These are phyloP conservation scores for Fusarium stilboides DNA, from an alignment of 2,329 filamentous ascomycete species.

Conservation along the genomic window DNA sequence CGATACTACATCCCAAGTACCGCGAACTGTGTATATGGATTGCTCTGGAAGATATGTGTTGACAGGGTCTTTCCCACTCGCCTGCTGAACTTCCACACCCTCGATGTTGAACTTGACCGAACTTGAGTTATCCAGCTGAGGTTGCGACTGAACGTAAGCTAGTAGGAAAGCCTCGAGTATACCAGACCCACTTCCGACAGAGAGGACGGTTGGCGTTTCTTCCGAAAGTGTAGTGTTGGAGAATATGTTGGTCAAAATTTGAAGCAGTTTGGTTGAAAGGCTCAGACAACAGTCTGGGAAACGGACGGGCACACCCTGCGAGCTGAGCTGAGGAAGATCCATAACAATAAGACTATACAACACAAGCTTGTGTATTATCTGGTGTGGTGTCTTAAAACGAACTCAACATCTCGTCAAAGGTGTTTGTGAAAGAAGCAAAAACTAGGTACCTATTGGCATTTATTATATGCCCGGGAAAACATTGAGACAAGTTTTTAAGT, in stretches of 20 bases:
- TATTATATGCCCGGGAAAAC: neutral
- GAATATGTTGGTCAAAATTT: constrained; percentile 30
- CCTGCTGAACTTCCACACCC: constrained; percentile 50
- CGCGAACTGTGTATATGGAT: constrained; percentile 49
- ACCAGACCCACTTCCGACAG: constrained; percentile 53
- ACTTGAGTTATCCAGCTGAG: neutral
- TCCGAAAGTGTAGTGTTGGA: constrained; percentile 2
- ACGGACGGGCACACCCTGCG: constrained; percentile 35
- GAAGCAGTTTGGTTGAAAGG: constrained; percentile 48
- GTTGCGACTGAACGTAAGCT: constrained; percentile 12
- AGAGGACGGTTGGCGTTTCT: constrained; percentile 43
- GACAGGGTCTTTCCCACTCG: constrained; percentile 18
- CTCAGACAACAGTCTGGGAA: constrained; percentile 52
- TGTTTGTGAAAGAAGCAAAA: neutral
- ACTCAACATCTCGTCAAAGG: neutral
- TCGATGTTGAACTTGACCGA: constrained; percentile 37
- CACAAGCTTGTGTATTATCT: neutral
- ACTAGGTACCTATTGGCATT: neutral
- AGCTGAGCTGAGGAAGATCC: constrained; percentile 34
- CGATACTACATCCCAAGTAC: constrained; percentile 52
- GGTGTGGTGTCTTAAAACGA: neutral
- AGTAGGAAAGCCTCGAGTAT: constrained; percentile 50
- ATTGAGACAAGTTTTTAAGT: no score
- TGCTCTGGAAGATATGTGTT: constrained; percentile 51
- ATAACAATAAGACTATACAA: constrained; percentile 9